Conservation (phyloP, 257 asterid species). For the Scutellaria galericulata region DNA sequence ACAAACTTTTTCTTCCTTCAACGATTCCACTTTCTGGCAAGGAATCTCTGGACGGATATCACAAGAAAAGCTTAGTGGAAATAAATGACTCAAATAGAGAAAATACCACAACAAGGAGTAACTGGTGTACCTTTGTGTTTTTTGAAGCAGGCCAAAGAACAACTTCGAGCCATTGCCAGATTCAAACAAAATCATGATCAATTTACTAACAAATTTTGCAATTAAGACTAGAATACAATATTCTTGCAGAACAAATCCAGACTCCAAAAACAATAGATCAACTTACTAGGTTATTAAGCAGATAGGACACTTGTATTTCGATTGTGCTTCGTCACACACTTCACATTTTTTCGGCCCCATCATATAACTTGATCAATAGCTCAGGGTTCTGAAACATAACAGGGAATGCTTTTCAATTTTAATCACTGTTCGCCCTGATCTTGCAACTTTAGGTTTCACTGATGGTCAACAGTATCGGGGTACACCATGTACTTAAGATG, state of each 20-base stretch:
- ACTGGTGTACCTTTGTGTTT: conserved; percentile 73
- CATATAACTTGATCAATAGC: neutral
- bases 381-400: conserved; percentile 21
- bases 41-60: conserved; percentile 61
- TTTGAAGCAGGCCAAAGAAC: conserved; percentile 80
- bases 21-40: conserved; percentile 56
- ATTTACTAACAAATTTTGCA: conserved; percentile 8
- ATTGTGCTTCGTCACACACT: conserved; percentile 68
- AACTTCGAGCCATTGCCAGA: conserved; percentile 47
- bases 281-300: conserved; percentile 75
- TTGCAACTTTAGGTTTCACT: neutral
- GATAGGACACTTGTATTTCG: conserved; percentile 88
- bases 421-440: neutral
- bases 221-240: neutral
- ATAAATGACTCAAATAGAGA: neutral
- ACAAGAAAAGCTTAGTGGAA: conserved; percentile 24
- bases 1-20: conserved; percentile 42
- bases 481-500: too few relatives aligned
- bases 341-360: conserved; percentile 69
- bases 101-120: conserved; percentile 1
- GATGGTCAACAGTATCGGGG: too few relatives aligned
- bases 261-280: neutral
- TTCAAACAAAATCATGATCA: conserved; percentile 23
- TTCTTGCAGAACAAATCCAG: conserved; percentile 1
- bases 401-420: conserved; percentile 6